Evolutionary conservation across 768 basidiomycete species (phyloP), one percentile per base, ranked within the genome.

Genomic region (Brasilioporus rufonigricans): DNA sequence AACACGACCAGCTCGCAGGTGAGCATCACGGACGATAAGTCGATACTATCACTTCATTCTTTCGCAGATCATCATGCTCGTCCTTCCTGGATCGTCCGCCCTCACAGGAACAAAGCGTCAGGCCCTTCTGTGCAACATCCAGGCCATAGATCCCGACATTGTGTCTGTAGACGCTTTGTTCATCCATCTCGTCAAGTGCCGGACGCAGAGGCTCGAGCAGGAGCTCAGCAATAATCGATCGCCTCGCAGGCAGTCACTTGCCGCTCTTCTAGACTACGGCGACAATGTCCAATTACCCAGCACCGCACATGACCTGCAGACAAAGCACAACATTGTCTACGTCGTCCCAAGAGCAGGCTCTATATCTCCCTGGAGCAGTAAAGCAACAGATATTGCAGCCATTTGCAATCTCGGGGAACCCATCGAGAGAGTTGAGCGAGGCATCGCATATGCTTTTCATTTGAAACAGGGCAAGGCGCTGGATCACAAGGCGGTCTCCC

Each of bases 291-390:
- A 79, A 4, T 70, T 85, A 4, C 67, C 75, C 4, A 71, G 62
- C 8, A 85, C 86, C 0, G 58, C 67, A 12, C 58, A 67, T 21
- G 65, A 70, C 26, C 63, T 76, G 48, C 64, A 66, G 18, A 66
- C 66, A 11, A 60, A 58, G 40, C 54, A 61, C 26, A 81, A 82
- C 46, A 74, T 85, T 12, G 73, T 85, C 39, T 96, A 84, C 67
- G 84, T 97, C 38, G 74, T 89, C 7, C 95, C 95, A 12, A 76
- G 95, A 54, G 79, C 84, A 9, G 95, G 96, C 4, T 94, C 95
- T 4, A 88, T 98, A 64, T 98, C 96, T 5, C 95, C 97, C 2
- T 99, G 97, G 97, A 98, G 96, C 6, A 96, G 91, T 72, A 99
- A 99, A 74, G 96, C 97, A 2, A 98, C 96, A 0, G 95, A 99